These are phyloP conservation scores for Neospermospora avenae DNA, from an alignment of 2,329 filamentous ascomycete species.

Conservation along the genomic window DNA sequence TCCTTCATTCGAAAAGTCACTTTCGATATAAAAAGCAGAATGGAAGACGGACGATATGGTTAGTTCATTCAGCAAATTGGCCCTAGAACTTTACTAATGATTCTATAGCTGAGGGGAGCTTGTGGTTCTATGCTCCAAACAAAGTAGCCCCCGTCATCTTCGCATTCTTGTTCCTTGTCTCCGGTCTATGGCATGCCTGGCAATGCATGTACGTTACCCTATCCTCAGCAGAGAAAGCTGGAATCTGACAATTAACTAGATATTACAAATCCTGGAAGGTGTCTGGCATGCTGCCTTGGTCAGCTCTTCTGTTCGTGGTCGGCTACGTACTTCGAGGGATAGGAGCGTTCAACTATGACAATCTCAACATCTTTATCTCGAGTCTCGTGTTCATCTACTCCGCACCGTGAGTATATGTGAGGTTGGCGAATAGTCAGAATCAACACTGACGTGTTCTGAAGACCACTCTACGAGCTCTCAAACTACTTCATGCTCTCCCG, in stretches of 20 bases:
- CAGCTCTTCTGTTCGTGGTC: conserved; percentile 50
- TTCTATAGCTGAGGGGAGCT: conserved; percentile 33
- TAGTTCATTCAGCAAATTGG: background rate
- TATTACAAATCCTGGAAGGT: conserved; percentile 55
- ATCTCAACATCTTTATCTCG: conserved; percentile 44
- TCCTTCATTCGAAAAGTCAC: background rate
- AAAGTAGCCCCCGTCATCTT: conserved; percentile 53
- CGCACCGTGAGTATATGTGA: conserved; percentile 25
- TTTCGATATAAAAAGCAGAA: background rate
- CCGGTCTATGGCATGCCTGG: conserved; percentile 48
- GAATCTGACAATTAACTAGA: conserved; percentile 34
- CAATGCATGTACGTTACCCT: conserved; percentile 49
- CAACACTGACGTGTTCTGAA: conserved; percentile 27
- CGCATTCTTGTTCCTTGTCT: conserved; percentile 45
- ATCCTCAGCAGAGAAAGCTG: background rate
- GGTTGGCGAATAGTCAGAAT: conserved; percentile 16
- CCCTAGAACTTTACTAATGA: background rate
- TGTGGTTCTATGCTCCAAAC: conserved; percentile 51
- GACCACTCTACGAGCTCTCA: conserved; percentile 57
- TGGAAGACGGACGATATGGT: conserved; percentile 31
- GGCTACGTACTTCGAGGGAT: conserved; percentile 54
- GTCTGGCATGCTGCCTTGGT: conserved; percentile 52
- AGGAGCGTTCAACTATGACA: conserved; percentile 49
- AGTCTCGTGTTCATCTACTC: conserved; percentile 36
- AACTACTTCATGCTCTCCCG: conserved; percentile 61